A percentile compares a stretch with the other conserved stretches of the same genome.
phyloP scores from a whole-genome alignment of 1,139 yeast species.

The Magnusiomyces tetraspermus region DNA sequence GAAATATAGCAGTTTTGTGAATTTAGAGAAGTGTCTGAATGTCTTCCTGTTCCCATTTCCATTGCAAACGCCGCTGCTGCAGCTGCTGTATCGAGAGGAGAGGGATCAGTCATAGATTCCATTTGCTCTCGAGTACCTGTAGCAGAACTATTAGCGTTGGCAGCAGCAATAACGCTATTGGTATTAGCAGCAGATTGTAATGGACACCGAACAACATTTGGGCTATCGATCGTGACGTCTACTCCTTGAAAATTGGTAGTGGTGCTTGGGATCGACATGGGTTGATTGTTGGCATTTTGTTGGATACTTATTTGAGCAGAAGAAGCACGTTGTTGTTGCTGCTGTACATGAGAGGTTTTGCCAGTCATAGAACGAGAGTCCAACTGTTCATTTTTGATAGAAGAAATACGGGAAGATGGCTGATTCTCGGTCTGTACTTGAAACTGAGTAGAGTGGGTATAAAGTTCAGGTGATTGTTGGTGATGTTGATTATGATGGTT shows the following conservation, averaged over 20 bases:
- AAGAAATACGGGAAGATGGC: neutral
- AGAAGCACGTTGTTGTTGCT: slow-evolving; percentile 14
- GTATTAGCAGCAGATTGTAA: too few relatives aligned
- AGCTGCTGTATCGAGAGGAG: slow-evolving; percentile 15
- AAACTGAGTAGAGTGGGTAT: neutral
- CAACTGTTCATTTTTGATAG: neutral
- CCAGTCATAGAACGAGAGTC: neutral
- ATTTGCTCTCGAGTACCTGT: too few relatives aligned
- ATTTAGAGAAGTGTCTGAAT: neutral
- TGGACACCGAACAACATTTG: neutral
- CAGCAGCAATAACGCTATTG: too few relatives aligned
- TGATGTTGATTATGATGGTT: slow-evolving; percentile 4
- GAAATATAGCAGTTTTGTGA: slow-evolving; percentile 3
- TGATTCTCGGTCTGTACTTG: neutral
- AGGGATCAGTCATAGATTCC: neutral
- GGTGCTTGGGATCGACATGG: slow-evolving; percentile 10
- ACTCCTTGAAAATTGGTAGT: slow-evolving; percentile 15
- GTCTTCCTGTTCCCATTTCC: neutral
- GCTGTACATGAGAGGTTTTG: slow-evolving; percentile 2
- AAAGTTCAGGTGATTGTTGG: neutral
- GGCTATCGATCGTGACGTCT: slow-evolving; percentile 8
- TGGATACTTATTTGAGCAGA: neutral
- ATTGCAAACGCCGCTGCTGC: slow-evolving; percentile 14
- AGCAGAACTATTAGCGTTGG: neutral
- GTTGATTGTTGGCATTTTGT: slow-evolving; percentile 4